Conservation (phyloP, 805 yeast genomes). For the Kodamaea kaohsiungensis region DNA sequence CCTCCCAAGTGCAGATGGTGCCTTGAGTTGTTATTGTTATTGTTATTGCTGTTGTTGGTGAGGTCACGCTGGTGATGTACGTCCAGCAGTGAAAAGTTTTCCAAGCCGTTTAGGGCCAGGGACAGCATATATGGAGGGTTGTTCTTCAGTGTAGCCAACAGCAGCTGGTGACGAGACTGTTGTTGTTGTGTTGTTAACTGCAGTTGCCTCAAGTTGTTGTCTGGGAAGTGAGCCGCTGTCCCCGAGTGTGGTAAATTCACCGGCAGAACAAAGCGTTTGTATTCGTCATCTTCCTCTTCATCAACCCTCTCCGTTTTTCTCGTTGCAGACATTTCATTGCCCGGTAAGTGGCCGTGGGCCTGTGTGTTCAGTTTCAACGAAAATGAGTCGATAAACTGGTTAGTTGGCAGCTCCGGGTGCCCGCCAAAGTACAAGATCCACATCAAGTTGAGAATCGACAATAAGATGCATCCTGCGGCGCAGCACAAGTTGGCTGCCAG, state of each 20-base stretch:
- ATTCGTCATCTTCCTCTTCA: constrained; percentile 22
- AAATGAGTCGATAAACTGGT: constrained; percentile 82
- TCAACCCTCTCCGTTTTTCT: constrained; percentile 12
- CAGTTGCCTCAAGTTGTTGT: constrained; percentile 36
- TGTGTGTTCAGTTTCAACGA: constrained; percentile 51
- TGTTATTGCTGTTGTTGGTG: constrained; percentile 25
- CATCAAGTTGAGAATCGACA: constrained; percentile 76
- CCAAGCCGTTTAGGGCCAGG: constrained; percentile 61
- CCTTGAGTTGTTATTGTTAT: constrained; percentile 13
- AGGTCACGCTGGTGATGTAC: constrained; percentile 29
- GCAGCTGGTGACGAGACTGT: constrained; percentile 16
- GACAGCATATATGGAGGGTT: constrained; percentile 47
- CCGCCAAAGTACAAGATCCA: constrained; percentile 93
- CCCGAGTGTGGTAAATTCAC: constrained; percentile 13
- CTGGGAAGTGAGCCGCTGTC: constrained; percentile 24
- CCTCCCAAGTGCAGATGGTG: constrained; percentile 2
- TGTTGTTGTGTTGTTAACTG: constrained; percentile 29
- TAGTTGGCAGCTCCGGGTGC: constrained; percentile 84
- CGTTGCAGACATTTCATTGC: constrained; percentile 13
- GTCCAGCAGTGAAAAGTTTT: constrained; percentile 47
- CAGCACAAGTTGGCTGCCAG: constrained; percentile 76
- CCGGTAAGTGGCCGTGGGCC: constrained; percentile 36
- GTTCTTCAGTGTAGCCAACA: constrained; percentile 23
- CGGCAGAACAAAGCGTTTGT: constrained; percentile 22
- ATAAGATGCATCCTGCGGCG: constrained; percentile 86